Percentiles rank a stretch among this genome's conserved stretches.
phyloP scores from a whole-genome alignment of 2,329 filamentous ascomycete genomes.

The Claviceps fusiformis region DNA sequence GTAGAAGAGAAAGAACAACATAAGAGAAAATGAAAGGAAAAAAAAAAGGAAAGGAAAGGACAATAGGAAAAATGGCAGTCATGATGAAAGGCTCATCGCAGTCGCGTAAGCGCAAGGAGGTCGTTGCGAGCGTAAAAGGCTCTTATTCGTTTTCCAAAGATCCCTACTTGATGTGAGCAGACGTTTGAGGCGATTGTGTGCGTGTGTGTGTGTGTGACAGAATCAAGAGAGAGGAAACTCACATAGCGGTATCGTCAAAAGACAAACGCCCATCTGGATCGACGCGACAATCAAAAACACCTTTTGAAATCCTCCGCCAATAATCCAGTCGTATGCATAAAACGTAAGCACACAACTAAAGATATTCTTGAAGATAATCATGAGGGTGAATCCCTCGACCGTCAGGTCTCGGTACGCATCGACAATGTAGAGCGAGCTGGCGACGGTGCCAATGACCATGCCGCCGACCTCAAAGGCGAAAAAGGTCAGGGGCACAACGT shows the following conservation, averaged over 20 bases:
- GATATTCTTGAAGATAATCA: conserved; percentile 89
- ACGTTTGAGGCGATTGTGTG: neutral
- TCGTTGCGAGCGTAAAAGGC: conserved; percentile 66
- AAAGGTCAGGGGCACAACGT: conserved; percentile 64
- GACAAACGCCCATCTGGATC: conserved; percentile 65
- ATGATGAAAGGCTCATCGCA: conserved; percentile 11
- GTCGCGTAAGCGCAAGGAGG: conserved; percentile 34
- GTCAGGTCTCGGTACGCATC: conserved; percentile 82
- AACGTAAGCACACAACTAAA: conserved; percentile 81
- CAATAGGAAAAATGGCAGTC: neutral
- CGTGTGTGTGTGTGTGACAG: neutral
- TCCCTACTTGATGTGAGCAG: conserved; percentile 35
- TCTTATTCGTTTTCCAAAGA: conserved; percentile 66
- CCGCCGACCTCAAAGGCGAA: conserved; percentile 74
- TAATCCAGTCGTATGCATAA: conserved; percentile 73
- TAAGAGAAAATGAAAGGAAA: neutral
- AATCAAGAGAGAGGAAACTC: conserved; percentile 27
- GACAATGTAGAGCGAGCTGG: conserved; percentile 75
- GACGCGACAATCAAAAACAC: conserved; percentile 59
- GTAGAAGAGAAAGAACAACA: neutral
- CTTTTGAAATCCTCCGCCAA: conserved; percentile 43
- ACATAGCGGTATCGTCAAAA: conserved; percentile 66
- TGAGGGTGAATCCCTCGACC: conserved; percentile 78
- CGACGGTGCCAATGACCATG: conserved; percentile 85
- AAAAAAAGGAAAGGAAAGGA: neutral